Evolutionary conservation across 2,329 filamentous ascomycete species (phyloP).

Genomic region (Thelonectria blattea): DNA sequence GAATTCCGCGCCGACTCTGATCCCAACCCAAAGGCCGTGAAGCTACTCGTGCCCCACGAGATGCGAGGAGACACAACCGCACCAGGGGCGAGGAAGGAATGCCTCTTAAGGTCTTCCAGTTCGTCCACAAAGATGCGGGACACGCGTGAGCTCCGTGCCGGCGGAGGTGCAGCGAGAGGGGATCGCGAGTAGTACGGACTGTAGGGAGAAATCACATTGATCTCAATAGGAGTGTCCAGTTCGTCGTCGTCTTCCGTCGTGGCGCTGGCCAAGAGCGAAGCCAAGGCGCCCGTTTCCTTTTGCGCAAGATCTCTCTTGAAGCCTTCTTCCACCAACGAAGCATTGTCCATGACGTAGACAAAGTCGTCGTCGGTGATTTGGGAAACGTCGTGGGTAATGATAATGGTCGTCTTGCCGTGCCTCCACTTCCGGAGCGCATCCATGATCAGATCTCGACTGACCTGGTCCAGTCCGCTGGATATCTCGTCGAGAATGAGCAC

Average conservation of each 20-base stretch:
- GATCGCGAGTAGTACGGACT: constrained; percentile 17
- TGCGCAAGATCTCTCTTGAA: constrained; percentile 61
- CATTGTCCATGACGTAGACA: constrained; percentile 78
- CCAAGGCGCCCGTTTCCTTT: constrained; percentile 53
- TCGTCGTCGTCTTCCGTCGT: neutral
- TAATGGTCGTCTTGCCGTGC: constrained; percentile 80
- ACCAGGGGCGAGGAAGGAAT: constrained; percentile 14
- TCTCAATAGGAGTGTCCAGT: constrained; percentile 19
- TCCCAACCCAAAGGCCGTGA: constrained; percentile 28
- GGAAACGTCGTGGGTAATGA: constrained; percentile 88
- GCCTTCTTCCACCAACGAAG: constrained; percentile 72
- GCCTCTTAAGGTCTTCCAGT: constrained; percentile 28
- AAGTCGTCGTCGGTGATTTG: constrained; percentile 77
- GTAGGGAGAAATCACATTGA: constrained; percentile 22
- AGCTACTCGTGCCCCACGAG: constrained; percentile 31
- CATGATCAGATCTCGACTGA: constrained; percentile 71
- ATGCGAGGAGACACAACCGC: constrained; percentile 24
- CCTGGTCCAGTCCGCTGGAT: constrained; percentile 84
- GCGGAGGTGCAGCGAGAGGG: constrained; percentile 8
- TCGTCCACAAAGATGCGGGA: constrained; percentile 31
- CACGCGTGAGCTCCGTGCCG: constrained; percentile 19
- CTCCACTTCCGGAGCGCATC: constrained; percentile 80
- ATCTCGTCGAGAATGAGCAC: constrained; percentile 88
- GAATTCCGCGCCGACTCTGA: constrained; percentile 33
- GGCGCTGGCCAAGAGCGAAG: constrained; percentile 43